Evolutionary conservation across 192 early-diverging fungal species (phyloP).

Genomic region (Pilaira anomala): DNA sequence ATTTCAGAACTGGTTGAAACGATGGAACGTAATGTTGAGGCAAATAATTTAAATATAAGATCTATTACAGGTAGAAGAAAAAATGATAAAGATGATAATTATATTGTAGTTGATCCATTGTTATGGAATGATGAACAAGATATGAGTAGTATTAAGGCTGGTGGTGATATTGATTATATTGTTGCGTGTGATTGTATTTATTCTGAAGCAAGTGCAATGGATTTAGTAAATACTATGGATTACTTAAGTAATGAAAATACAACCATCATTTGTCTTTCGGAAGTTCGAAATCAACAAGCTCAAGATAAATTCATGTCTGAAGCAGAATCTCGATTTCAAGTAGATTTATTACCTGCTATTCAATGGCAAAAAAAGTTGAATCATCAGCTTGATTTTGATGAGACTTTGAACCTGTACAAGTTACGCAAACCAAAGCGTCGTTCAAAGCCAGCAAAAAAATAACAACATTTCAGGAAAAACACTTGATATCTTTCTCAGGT

Average conservation of each 20-base stretch:
- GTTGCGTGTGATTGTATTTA: slow-evolving; percentile 42
- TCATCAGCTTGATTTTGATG: slow-evolving; percentile 32
- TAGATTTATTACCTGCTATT: slow-evolving; percentile 30
- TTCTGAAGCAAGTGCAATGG: slow-evolving; percentile 40
- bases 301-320: slow-evolving; percentile 41
- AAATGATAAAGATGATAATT: slow-evolving; percentile 1
- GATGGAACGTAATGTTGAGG: slow-evolving; percentile 35
- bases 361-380: slow-evolving; percentile 36
- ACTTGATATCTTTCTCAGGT: too few species aligned
- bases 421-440: slow-evolving; percentile 8
- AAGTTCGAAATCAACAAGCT: slow-evolving; percentile 38
- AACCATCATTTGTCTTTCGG: slow-evolving; percentile 34
- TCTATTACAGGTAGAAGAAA: slow-evolving; percentile 27
- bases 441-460: background rate
- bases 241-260: slow-evolving; percentile 18
- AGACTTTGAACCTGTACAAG: slow-evolving; percentile 35
- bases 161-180: slow-evolving; percentile 32
- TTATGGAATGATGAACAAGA: slow-evolving; percentile 31
- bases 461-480: too few species aligned
- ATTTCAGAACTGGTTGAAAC: slow-evolving; percentile 31
- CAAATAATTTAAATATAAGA: slow-evolving; percentile 18
- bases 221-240: slow-evolving; percentile 37
- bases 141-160: slow-evolving; percentile 20
- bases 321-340: slow-evolving; percentile 27
- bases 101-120: slow-evolving; percentile 29